Evolutionary conservation across 2,329 filamentous ascomycete species (phyloP).

Genomic region (Scortechinia acanthostroma): DNA sequence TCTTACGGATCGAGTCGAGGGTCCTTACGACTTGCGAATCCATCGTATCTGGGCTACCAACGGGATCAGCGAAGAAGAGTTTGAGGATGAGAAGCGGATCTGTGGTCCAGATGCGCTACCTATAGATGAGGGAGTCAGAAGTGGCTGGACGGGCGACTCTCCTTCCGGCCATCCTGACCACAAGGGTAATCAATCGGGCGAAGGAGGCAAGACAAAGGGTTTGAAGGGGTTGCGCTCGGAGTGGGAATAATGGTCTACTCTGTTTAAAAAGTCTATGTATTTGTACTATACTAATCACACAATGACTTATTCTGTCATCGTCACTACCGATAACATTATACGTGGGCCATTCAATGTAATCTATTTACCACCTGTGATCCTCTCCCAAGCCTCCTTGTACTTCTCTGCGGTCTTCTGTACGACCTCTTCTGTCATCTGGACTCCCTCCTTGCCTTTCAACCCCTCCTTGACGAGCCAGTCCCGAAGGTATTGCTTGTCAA

Average conservation of each 20-base stretch:
- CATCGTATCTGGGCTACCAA: slow-evolving; percentile 1
- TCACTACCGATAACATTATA: no score
- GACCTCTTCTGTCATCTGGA: slow-evolving; percentile 68
- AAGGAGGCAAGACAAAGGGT: not conserved
- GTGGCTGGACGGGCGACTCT: slow-evolving; percentile 16
- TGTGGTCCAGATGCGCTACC: slow-evolving; percentile 25
- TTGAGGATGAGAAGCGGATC: slow-evolving; percentile 27
- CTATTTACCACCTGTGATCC: slow-evolving; percentile 42
- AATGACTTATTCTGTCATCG: no score
- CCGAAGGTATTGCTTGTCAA: slow-evolving; percentile 79
- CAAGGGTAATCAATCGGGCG: not conserved
- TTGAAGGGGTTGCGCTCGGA: not conserved
- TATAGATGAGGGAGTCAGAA: slow-evolving; percentile 18
- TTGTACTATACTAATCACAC: no score
- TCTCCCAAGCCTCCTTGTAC: slow-evolving; percentile 71
- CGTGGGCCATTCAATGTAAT: no score
- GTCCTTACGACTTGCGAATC: not conserved
- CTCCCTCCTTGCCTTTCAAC: slow-evolving; percentile 68
- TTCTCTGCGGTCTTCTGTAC: slow-evolving; percentile 61
- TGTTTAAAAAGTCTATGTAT: no score
- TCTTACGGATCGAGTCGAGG: slow-evolving; percentile 1
- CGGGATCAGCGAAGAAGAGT: slow-evolving; percentile 2
- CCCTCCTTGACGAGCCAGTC: slow-evolving; percentile 74
- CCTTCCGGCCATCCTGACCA: no score
- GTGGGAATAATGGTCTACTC: slow-evolving; percentile 1